These are phyloP conservation scores for Magnusiomyces clavatus DNA, from an alignment of 1,139 yeast genomes.

Conservation along the genomic window DNA sequence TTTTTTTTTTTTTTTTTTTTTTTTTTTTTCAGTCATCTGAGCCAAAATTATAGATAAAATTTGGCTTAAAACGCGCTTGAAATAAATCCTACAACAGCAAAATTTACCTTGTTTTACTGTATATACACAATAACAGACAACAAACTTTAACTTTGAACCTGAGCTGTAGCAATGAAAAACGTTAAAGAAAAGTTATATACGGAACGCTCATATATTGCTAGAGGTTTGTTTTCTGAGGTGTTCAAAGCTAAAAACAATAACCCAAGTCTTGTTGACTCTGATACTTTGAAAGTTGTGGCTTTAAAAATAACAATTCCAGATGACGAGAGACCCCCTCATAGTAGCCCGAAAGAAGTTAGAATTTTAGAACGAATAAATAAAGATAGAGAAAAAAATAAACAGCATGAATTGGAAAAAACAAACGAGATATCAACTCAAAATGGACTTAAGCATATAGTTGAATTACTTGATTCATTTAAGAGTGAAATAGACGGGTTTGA, in stretches of 20 bases:
- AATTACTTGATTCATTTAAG: constrained; percentile 27
- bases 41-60: too few relatives aligned
- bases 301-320: constrained; percentile 41
- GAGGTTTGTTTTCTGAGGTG: constrained; percentile 26
- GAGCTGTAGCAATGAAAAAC: too few relatives aligned
- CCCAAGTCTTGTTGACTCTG: not conserved
- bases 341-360: constrained; percentile 36
- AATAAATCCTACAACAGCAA: too few relatives aligned
- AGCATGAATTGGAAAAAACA: not conserved
- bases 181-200: not conserved
- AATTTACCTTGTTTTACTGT: too few relatives aligned
- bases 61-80: too few relatives aligned
- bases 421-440: too few relatives aligned
- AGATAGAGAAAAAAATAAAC: not conserved
- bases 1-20: too few relatives aligned
- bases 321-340: constrained; percentile 45
- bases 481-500: constrained; percentile 23
- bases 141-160: too few relatives aligned
- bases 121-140: too few relatives aligned
- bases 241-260: constrained; percentile 18
- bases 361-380: constrained; percentile 28
- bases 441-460: constrained; percentile 17
- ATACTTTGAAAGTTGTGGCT: constrained; percentile 29
- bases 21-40: too few relatives aligned
- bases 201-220: constrained; percentile 10